Conservation (phyloP, 495 filamentous ascomycete species). For the Neurospora sp. region DNA sequence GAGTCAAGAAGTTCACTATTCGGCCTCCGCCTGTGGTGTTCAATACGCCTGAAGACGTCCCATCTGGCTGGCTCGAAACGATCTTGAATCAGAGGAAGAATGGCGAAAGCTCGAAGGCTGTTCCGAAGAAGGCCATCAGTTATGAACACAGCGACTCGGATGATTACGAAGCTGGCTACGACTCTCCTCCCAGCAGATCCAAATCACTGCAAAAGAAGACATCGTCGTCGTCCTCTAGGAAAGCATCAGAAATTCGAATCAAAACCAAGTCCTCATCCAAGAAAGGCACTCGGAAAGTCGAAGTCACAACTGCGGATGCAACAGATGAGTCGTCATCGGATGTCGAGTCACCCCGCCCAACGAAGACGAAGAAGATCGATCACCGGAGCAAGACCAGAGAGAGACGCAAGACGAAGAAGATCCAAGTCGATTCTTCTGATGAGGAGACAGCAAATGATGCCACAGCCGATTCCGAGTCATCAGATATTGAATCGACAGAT, state of each 20-base stretch:
- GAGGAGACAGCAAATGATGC: background rate
- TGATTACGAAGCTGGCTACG: background rate
- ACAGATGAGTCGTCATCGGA: background rate
- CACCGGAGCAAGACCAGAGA: background rate
- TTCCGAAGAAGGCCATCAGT: background rate
- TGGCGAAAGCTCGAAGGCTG: background rate
- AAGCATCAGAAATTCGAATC: background rate
- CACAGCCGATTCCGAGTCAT: background rate
- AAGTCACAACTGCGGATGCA: background rate
- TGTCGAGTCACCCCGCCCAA: background rate
- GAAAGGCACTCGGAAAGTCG: background rate
- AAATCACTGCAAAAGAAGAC: background rate
- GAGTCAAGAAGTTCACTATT: background rate
- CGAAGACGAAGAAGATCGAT: background rate
- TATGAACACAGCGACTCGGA: background rate
- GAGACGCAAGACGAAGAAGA: background rate
- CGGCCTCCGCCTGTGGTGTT: background rate
- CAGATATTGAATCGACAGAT: background rate
- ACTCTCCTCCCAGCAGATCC: background rate
- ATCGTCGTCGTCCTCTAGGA: background rate
- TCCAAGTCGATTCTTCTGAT: background rate
- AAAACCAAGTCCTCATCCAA: background rate
- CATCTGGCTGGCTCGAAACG: background rate
- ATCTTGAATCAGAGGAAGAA: background rate
- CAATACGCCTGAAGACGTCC: background rate